phyloP scores from a whole-genome alignment of 768 basidiomycete genomes.

The Bullera alba region DNA sequence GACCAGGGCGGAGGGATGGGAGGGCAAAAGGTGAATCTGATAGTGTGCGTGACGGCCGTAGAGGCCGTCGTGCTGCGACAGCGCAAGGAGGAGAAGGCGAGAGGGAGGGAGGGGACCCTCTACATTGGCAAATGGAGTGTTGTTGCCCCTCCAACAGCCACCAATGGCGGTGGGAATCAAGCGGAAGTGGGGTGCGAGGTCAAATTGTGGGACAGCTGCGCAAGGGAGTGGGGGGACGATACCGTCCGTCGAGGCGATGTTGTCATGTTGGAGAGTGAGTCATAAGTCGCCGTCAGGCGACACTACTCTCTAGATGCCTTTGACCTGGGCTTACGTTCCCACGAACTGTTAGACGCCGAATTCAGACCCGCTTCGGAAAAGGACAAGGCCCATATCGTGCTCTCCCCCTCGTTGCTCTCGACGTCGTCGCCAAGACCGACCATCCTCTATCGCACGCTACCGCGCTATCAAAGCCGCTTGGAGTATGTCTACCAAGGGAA shows the following conservation, averaged over 20 bases:
- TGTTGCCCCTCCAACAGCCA: slow-evolving; percentile 7
- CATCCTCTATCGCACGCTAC: slow-evolving; percentile 34
- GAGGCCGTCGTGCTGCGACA: slow-evolving; percentile 15
- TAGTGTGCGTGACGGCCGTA: slow-evolving; percentile 30
- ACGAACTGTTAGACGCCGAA: slow-evolving; percentile 24
- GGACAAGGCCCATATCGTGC: slow-evolving; percentile 18
- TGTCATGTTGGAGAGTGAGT: slow-evolving; percentile 34
- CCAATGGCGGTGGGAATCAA: neutral
- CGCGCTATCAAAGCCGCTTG: slow-evolving; percentile 9
- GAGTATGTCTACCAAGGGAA: neutral
- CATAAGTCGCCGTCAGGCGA: too few relatives aligned
- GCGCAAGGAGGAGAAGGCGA: slow-evolving; percentile 25
- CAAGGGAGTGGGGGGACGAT: slow-evolving; percentile 23
- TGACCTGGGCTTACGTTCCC: neutral
- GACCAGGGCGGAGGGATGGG: neutral
- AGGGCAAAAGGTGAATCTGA: slow-evolving; percentile 9
- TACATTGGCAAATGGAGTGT: slow-evolving; percentile 31
- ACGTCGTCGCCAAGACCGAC: slow-evolving; percentile 13
- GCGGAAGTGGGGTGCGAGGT: slow-evolving; percentile 13
- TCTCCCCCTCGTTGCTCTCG: slow-evolving; percentile 9
- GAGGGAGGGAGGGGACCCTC: slow-evolving; percentile 16
- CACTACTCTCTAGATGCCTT: neutral
- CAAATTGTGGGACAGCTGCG: slow-evolving; percentile 31
- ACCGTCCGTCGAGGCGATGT: slow-evolving; percentile 32
- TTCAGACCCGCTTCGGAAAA: slow-evolving; percentile 13